Base-by-base conservation (phyloP, 345 rosid species). In the Melaleuca alternifolia region DNA sequence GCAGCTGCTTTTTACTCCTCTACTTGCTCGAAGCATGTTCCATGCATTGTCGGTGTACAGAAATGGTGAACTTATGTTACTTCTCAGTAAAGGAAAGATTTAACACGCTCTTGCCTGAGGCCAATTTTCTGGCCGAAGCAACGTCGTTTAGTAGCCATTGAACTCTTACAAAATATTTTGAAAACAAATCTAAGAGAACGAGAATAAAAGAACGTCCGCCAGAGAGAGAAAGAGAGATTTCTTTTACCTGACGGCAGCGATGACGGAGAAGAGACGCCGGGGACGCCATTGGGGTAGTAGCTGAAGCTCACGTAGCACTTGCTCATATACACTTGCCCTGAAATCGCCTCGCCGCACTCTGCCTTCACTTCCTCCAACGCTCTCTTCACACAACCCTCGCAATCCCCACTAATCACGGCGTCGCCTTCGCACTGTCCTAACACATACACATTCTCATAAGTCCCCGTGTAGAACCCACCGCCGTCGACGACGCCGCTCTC, bases 391-490 rank as follows among this genome's bases (percentile, higher is more conserved):
- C 99, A 97, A 56, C 89, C 89, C 7, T 92, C 91, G 82, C 99
- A 97, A 83, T 94, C 96, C 26, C 88, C 89, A 48, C 84, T 86
- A 59, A 82, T 7, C 51, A 88, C 28, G 90, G 92, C 88, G 93
- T 95, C 96, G 83, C 97, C 97, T 87, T 97, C 98, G 53, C 99
- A 97, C 92, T 97, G 98, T 11, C 95, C 98, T 90, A 97, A 86
- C 86, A 93, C 94, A 54, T 84, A 91, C 50, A 91, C 87, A 4
- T 86, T 82, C 89, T 18, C 56, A 46, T 83, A 88, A 26, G 37
- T 83, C 79, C 85, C 83, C 52, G 89, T 50, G 23, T 88, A 88
- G 77, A 88, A 88, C 84, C 83, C 86, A 23, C 85, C 87, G 62
- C 85, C 82, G 44, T 33, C 24, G 13, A 82, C 87, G 7, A 85